A percentile compares a stretch with the other conserved stretches of the same genome.
phyloP scores from a whole-genome alignment of 768 basidiomycete species.

The Psilocybe tampanensis region DNA sequence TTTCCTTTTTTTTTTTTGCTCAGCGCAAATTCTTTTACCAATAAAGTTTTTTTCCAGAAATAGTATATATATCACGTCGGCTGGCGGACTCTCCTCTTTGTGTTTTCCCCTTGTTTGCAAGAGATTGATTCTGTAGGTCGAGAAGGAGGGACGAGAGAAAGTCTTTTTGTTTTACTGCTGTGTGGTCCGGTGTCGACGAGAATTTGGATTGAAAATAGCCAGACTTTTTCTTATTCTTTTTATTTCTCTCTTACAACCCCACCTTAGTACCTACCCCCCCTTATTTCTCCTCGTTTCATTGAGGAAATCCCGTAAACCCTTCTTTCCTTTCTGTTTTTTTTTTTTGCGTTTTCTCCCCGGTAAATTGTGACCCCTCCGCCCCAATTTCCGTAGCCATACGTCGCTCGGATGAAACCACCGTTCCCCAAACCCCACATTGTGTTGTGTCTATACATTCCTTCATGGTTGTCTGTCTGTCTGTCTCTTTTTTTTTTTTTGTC shows the following conservation, averaged over 20 bases:
- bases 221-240: slow-evolving; percentile 6
- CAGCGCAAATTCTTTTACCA: slow-evolving; percentile 2
- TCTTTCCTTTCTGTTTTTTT: slow-evolving; percentile 1
- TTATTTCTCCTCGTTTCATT: not conserved
- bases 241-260: slow-evolving; percentile 7
- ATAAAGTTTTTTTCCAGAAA: slow-evolving; percentile 23
- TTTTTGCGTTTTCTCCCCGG: slow-evolving; percentile 6
- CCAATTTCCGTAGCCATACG: slow-evolving; percentile 10
- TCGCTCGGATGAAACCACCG: slow-evolving; percentile 2
- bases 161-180: slow-evolving; percentile 15
- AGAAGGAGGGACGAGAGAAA: slow-evolving; percentile 10
- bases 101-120: slow-evolving; percentile 10
- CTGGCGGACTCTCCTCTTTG: slow-evolving; percentile 26
- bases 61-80: slow-evolving; percentile 25
- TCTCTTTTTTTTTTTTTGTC: no score
- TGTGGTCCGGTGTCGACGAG: slow-evolving; percentile 13
- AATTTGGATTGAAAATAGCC: slow-evolving; percentile 5
- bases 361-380: slow-evolving; percentile 20
- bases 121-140: slow-evolving; percentile 24
- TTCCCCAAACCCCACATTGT: slow-evolving; percentile 14
- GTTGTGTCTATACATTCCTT: slow-evolving; percentile 28
- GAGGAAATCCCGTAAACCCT: slow-evolving; percentile 3
- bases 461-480: slow-evolving; percentile 15
- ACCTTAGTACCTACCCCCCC: slow-evolving; percentile 1
- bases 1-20: slow-evolving; percentile 10